Evolutionary conservation across 805 yeast species (phyloP), one percentile per base, ranked within the genome.

Genomic region (Yueomyces sinensis): DNA sequence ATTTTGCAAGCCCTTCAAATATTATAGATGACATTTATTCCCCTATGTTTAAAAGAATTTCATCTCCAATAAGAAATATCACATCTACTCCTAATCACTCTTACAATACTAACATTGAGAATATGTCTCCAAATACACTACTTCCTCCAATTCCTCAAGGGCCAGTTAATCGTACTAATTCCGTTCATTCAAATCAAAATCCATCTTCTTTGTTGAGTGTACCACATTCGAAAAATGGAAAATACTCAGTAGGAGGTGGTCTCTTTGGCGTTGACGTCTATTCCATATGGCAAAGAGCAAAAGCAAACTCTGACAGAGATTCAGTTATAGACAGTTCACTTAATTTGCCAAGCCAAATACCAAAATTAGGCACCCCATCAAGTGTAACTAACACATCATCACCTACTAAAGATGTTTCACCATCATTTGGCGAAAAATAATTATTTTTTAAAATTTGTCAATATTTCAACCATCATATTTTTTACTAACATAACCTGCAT

Each of bases 211-310:
- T n/a, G 5, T 25, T 25, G 15, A n/a, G 28, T 9, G 28, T 11
- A 11, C 13, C 28, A 20, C 33, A 36, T 24, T 48, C 54, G 3
- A 46, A 49, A 27, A 39, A 40, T 31, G 41, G 54, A 11, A 52
- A 52, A 32, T 40, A 47, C 16, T 43, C 56, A 7, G 43, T 53
- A 5, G 24, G 24, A 20, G 44, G 50, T 32, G 56, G 57, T 0
- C 34, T 55, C 15, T 55, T 54, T 35, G 60, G 60, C 27, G 60
- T 55, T 13, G 60, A 55, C 36, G 54, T 55, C 4, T 50, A 51
- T 32, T 53, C 60, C 11, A 58, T 55, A 13, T 54, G 56, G 57
- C 46, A 53, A 39, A 42, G 59, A 25, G 59, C 58, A 3, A 47
- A 50, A 2, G 51, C 43, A 31, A 27, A 27, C 13, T 9, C 14